Conservation (phyloP, 176 grass and related monocot genomes). For the Carex kokanica region DNA sequence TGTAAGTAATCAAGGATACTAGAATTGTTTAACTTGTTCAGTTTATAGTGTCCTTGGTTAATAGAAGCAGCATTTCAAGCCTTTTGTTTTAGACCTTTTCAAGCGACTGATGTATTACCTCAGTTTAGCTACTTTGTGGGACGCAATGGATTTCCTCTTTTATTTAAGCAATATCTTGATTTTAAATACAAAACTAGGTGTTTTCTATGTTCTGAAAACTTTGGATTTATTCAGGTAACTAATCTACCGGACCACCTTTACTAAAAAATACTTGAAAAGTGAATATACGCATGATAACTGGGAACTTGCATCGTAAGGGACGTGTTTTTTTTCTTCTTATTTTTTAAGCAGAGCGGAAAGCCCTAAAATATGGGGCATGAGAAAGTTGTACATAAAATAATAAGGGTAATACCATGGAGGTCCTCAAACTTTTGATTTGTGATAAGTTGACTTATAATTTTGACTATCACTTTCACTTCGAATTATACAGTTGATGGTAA, state of each 20-base stretch:
- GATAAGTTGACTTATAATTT: no score
- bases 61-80: neutral
- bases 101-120: neutral
- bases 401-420: no score
- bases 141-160: neutral
- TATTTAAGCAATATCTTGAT: neutral
- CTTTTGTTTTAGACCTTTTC: neutral
- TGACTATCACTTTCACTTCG: no score
- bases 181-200: neutral
- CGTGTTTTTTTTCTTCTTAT: no score
- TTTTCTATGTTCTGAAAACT: neutral
- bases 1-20: constrained; percentile 21
- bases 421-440: no score
- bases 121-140: neutral
- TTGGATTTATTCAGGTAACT: neutral
- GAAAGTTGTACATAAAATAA: no score
- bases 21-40: neutral
- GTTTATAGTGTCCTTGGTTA: constrained; percentile 19
- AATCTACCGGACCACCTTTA: neutral
- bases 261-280: neutral
- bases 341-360: no score
- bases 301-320: neutral
- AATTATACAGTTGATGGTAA: no score
- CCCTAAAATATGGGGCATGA: no score
- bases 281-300: neutral